Evolutionary conservation across 176 grass and related monocot species (phyloP), one percentile per base, ranked within the genome.

Genomic region (Puccinellia tenuiflora): DNA sequence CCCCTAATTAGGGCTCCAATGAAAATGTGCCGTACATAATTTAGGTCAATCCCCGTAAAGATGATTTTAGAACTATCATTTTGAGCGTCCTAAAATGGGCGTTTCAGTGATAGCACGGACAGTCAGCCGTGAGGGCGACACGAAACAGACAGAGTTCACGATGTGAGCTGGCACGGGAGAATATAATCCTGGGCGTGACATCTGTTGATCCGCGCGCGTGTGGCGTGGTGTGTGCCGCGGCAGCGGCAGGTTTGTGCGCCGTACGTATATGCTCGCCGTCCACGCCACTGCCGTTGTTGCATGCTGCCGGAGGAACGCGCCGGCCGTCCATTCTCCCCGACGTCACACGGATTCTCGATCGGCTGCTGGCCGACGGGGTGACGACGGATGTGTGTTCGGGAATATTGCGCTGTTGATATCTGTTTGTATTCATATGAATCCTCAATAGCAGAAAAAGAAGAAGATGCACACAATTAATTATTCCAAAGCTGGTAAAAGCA

Each of bases 181-280:
- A 85, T 55, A 77, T 42, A 71, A 89, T 89, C 78, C 21, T 38
- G 15, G 71, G 53, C 63, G 24, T 85, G 88, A 86, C 88, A 9
- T 82, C 18, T 1, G 86, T 54, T 5, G 78, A 80, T 80, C 78
- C 31, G 45, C 62, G 26, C 52, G 37, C 10, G 35, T 22, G 62
- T 47, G 60, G 42, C 40, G 42, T 42, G 68, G 3, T 37, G 34
- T 20, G 53, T 59, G 50, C n/a, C 6, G 26, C 53, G 75, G 34
- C 54, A 25, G 35, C 75, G 22, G 28, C 34, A 59, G 52, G n/a
- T 17, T 40, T 38, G 11, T 73, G 7, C 43, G 67, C 67, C 6
- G 7, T 10, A 7, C 8, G 7, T 10, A n/a, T n/a, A n/a, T n/a
- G 68, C 68, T 45, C 38, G 37, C 34, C 66, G 20, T 37, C 18